Evolutionary conservation across 495 filamentous ascomycete genomes (phyloP).

Genomic region (Trichoderma orchidacearum): DNA sequence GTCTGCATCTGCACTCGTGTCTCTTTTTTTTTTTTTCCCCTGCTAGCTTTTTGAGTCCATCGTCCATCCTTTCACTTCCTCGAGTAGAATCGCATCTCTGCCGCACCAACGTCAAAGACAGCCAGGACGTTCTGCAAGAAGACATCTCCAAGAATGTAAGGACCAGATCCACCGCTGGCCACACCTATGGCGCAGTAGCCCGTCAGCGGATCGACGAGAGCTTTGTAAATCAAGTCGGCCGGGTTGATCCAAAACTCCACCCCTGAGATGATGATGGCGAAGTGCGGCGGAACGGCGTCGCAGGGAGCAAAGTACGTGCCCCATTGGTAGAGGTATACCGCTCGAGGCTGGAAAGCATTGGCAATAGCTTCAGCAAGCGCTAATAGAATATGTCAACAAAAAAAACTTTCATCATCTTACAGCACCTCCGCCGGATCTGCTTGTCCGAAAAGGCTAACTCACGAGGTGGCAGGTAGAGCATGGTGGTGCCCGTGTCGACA

Average conservation of each 20-base stretch:
- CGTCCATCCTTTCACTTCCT: constrained; percentile 9
- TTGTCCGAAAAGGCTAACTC: neutral
- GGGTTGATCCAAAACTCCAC: constrained; percentile 39
- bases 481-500: constrained; percentile 33
- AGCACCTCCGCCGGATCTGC: neutral
- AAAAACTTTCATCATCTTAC: neutral
- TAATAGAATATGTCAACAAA: neutral
- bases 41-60: neutral
- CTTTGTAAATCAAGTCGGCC: constrained; percentile 36
- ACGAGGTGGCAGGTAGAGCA: constrained; percentile 27
- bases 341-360: constrained; percentile 38
- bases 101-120: constrained; percentile 46
- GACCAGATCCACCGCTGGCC: constrained; percentile 22
- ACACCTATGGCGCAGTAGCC: constrained; percentile 36
- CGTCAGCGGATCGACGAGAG: constrained; percentile 20
- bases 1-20: no score
- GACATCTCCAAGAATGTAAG: constrained; percentile 44
- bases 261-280: constrained; percentile 37
- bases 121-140: constrained; percentile 53
- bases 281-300: constrained; percentile 35
- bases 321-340: constrained; percentile 26
- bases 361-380: constrained; percentile 37
- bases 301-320: constrained; percentile 41
- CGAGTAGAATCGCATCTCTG: constrained; percentile 35
- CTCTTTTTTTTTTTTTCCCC: no score